A percentile compares a stretch with the other conserved stretches of the same genome.
phyloP scores from a whole-genome alignment of 139 green algal species.

The Pleodorina starrii region DNA sequence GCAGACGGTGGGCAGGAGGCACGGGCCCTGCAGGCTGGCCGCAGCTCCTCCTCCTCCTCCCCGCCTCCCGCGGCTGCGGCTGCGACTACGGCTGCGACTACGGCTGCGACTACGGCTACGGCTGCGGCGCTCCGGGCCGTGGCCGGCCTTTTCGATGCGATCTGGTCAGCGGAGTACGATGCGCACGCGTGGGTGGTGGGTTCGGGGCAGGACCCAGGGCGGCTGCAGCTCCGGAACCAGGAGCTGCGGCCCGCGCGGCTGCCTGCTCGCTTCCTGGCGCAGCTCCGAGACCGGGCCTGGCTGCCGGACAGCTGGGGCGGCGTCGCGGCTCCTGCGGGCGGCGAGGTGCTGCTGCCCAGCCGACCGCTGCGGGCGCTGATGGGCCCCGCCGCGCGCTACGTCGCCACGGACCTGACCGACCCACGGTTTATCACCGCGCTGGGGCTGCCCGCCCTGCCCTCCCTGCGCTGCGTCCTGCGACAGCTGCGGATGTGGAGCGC shows the following conservation, averaged over 20 bases:
- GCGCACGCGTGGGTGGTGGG: background rate
- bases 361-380: background rate
- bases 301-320: constrained; percentile 38
- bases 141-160: background rate
- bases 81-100: background rate
- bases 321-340: background rate
- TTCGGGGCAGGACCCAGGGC: background rate
- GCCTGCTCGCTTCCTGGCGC: background rate
- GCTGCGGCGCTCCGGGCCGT: background rate
- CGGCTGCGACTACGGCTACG: background rate
- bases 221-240: background rate
- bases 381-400: background rate
- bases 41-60: too few species aligned
- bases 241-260: background rate
- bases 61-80: too few species aligned
- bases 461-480: background rate
- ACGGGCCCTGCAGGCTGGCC: too few species aligned
- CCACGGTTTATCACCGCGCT: background rate
- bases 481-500: constrained; percentile 20
- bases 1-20: too few species aligned
- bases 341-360: background rate
- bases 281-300: background rate
- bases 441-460: background rate
- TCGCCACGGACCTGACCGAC: background rate
- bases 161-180: constrained; percentile 33